Conservation (phyloP, 2,329 filamentous ascomycete genomes). For the Colletotrichum gigasporum region DNA sequence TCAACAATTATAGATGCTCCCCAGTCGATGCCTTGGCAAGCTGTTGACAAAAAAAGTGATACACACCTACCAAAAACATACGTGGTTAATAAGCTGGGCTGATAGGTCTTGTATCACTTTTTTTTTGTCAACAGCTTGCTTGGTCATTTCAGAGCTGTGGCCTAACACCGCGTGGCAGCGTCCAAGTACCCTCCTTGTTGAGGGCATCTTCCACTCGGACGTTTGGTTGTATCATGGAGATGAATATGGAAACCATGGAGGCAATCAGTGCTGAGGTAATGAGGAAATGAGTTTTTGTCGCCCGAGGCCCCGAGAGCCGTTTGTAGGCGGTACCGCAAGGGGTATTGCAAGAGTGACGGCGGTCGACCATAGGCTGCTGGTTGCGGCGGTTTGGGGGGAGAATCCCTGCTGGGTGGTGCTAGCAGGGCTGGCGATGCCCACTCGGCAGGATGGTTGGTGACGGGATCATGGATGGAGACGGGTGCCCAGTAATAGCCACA, state of each 20-base stretch:
- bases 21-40: not conserved
- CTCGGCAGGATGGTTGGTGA: slow-evolving; percentile 4
- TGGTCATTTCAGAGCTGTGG: not conserved
- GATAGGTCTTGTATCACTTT: too few species aligned
- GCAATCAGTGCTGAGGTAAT: slow-evolving; percentile 8
- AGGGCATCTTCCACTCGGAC: not conserved
- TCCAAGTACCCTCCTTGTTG: not conserved
- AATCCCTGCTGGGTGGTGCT: slow-evolving; percentile 14
- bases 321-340: not conserved
- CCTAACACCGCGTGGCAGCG: not conserved
- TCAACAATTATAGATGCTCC: not conserved
- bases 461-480: slow-evolving; percentile 19
- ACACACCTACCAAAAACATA: too few species aligned
- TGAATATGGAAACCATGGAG: not conserved
- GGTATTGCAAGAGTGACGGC: not conserved
- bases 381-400: slow-evolving; percentile 17
- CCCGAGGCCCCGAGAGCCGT: not conserved
- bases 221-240: slow-evolving; percentile 2
- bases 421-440: not conserved
- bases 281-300: not conserved
- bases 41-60: too few species aligned
- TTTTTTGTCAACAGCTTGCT: too few species aligned
- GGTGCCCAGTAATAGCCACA: not conserved
- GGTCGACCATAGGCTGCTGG: not conserved
- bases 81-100: too few species aligned